Percentiles rank a stretch among this genome's conserved stretches.
Evolutionary conservation across 2,329 filamentous ascomycete species (phyloP).

Genomic region (Nemania sp.): DNA sequence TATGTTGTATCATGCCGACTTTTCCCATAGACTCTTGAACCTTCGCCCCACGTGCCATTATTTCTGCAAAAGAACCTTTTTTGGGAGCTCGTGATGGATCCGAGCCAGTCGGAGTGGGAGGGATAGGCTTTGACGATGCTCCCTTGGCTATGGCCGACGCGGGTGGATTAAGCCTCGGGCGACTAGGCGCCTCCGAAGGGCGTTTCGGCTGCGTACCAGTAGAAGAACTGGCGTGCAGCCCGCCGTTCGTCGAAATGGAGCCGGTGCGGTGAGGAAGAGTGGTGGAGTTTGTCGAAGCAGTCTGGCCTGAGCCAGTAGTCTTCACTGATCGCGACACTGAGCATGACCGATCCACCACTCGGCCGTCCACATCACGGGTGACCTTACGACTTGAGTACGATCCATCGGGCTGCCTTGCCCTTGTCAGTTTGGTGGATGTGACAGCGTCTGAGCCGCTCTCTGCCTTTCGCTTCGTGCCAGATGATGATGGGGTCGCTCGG

Average conservation of each 20-base stretch:
- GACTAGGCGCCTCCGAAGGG: constrained; percentile 22
- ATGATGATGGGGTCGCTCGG: constrained; percentile 35
- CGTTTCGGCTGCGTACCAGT: constrained; percentile 27
- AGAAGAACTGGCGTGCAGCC: constrained; percentile 14
- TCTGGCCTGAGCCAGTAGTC: constrained; percentile 28
- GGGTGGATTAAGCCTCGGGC: constrained; percentile 30
- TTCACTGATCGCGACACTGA: constrained; percentile 30
- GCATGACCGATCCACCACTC: constrained; percentile 29
- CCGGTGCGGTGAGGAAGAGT: constrained; percentile 36
- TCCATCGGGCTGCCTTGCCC: constrained; percentile 36
- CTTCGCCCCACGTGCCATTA: constrained; percentile 71
- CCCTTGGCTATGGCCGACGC: constrained; percentile 28
- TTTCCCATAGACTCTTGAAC: constrained; percentile 64
- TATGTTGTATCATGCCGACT: constrained; percentile 74
- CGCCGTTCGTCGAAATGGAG: constrained; percentile 33
- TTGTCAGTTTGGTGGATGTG: constrained; percentile 34
- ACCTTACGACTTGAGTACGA: constrained; percentile 36
- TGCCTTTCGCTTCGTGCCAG: constrained; percentile 60
- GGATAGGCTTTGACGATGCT: constrained; percentile 33
- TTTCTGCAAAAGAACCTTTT: constrained; percentile 74
- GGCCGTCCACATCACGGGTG: constrained; percentile 32
- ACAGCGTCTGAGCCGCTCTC: constrained; percentile 48
- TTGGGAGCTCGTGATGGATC: constrained; percentile 56
- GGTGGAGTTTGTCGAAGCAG: constrained; percentile 34
- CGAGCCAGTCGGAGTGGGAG: constrained; percentile 33